phyloP scores from a whole-genome alignment of 164 flowering plant species.

The Dillenia suffruticosa region DNA sequence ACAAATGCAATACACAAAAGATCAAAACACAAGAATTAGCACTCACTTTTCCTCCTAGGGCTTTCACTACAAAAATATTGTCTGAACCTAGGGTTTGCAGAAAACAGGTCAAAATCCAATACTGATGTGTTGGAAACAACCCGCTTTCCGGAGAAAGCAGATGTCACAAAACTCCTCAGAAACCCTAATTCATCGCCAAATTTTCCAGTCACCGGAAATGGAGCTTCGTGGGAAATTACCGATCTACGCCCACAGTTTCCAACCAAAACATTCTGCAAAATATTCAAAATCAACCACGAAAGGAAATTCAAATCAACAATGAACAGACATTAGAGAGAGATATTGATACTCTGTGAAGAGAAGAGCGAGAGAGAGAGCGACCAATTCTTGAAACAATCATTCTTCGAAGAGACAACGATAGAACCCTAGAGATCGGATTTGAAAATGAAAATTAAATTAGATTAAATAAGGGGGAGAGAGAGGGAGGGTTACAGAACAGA shows the following conservation, averaged over 20 bases:
- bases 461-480: too few relatives aligned
- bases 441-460: too few relatives aligned
- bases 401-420: not conserved
- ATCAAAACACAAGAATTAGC: too few relatives aligned
- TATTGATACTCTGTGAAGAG: constrained; percentile 20
- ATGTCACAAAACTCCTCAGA: constrained; percentile 49
- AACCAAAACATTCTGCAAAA: constrained; percentile 13
- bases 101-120: constrained; percentile 35
- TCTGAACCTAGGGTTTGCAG: constrained; percentile 41
- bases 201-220: constrained; percentile 7
- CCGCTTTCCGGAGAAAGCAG: constrained; percentile 32
- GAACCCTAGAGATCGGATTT: too few relatives aligned
- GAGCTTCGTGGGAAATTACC: constrained; percentile 14
- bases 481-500: too few relatives aligned
- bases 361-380: constrained; percentile 34
- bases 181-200: constrained; percentile 27
- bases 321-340: not conserved
- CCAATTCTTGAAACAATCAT: constrained; percentile 46
- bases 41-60: constrained; percentile 79
- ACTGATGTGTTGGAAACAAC: constrained; percentile 13
- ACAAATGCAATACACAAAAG: not conserved
- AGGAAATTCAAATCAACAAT: not conserved
- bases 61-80: constrained; percentile 61
- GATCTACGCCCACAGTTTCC: constrained; percentile 31
- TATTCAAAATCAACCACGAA: not conserved